These are phyloP conservation scores for Backusella morwellensis DNA, from an alignment of 192 early-diverging fungal genomes.

Conservation along the genomic window DNA sequence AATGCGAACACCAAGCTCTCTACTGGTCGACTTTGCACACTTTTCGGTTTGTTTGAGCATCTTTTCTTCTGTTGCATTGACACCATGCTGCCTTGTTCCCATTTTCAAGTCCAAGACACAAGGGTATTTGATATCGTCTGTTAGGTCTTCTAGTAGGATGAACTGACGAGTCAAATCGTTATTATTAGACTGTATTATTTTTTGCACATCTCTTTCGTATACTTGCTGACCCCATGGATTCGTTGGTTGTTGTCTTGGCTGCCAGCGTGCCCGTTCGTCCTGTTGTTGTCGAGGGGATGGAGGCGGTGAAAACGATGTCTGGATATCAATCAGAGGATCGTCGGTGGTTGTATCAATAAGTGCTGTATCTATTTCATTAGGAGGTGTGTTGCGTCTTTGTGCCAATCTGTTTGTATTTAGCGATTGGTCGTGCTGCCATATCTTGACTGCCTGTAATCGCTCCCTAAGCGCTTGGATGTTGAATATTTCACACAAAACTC, in stretches of 20 bases:
- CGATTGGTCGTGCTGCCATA: constrained; percentile 7
- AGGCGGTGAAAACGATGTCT: neutral
- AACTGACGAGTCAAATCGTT: constrained; percentile 64
- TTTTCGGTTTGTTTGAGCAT: constrained; percentile 86
- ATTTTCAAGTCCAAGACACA: constrained; percentile 98
- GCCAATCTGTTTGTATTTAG: neutral
- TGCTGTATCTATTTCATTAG: neutral
- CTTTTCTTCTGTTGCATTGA: constrained; percentile 83
- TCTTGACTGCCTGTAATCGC: constrained; percentile 58
- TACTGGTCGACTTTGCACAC: constrained; percentile 90
- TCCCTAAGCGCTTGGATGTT: constrained; percentile 77
- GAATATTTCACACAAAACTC: constrained; percentile 85
- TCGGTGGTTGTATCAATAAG: neutral
- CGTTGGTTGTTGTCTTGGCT: neutral
- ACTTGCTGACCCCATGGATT: constrained; percentile 13
- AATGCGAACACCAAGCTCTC: constrained; percentile 88
- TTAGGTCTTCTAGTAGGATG: constrained; percentile 91
- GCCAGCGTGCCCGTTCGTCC: neutral
- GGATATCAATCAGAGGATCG: neutral
- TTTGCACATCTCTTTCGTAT: constrained; percentile 10
- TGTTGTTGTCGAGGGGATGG: neutral
- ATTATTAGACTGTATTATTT: constrained; percentile 32
- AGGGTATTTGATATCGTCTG: constrained; percentile 81
- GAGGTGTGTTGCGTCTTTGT: neutral
- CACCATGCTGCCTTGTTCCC: constrained; percentile 96